These are phyloP conservation scores for Cyclocybe cylindracea DNA, from an alignment of 768 basidiomycete species.

Conservation along the genomic window DNA sequence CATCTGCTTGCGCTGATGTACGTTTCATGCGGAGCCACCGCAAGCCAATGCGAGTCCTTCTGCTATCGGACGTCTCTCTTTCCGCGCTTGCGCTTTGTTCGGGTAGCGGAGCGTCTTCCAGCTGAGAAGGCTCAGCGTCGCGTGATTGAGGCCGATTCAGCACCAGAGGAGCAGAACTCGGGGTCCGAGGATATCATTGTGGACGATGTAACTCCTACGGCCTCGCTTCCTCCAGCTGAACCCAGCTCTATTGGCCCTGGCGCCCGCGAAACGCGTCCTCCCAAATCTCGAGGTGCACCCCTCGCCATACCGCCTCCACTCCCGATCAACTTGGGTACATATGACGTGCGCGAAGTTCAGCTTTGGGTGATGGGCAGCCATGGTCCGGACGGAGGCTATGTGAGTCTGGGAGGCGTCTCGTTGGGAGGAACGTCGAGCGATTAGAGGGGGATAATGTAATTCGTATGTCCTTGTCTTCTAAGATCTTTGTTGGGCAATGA, in stretches of 20 bases:
- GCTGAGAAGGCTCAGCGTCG: not conserved
- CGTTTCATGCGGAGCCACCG: too few relatives aligned
- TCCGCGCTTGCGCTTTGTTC: not conserved
- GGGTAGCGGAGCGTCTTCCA: not conserved
- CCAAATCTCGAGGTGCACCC: not conserved
- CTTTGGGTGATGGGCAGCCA: conserved; percentile 74
- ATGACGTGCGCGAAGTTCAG: conserved; percentile 56
- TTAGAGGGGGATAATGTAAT: not conserved
- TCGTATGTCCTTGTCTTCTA: too few relatives aligned
- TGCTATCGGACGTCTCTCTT: too few relatives aligned
- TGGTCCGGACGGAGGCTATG: conserved; percentile 63
- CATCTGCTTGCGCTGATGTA: too few relatives aligned
- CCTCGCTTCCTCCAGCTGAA: too few relatives aligned
- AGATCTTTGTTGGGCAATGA: too few relatives aligned
- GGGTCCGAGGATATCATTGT: too few relatives aligned
- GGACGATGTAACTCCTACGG: too few relatives aligned
- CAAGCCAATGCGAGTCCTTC: too few relatives aligned
- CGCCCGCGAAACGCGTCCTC: too few relatives aligned
- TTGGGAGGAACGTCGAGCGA: conserved; percentile 5
- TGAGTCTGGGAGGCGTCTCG: conserved; percentile 41
- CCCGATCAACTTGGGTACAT: conserved; percentile 52
- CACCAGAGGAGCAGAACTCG: too few relatives aligned
- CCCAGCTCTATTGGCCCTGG: too few relatives aligned
- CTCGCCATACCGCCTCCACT: conserved; percentile 18
- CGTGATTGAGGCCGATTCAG: not conserved